A percentile compares a stretch with the other conserved stretches of the same genome.
Conservation (phyloP, 495 filamentous ascomycete genomes). For the Pyrenopolyporus hunteri region DNA sequence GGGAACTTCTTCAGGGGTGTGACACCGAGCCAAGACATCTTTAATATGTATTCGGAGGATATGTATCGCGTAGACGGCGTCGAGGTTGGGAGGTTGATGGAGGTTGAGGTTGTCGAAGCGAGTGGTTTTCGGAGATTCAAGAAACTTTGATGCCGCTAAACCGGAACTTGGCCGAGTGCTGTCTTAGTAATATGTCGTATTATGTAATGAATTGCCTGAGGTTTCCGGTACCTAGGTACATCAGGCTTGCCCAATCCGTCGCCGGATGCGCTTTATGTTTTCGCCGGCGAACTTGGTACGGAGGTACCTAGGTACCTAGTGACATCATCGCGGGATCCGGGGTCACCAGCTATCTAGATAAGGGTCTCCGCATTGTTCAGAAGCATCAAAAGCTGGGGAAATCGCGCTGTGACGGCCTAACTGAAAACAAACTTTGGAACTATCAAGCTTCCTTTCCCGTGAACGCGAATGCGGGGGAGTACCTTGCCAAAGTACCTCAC, state of each 20-base stretch:
- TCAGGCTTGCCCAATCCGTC: not conserved
- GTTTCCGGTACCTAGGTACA: not conserved
- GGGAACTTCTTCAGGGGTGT: constrained; percentile 84
- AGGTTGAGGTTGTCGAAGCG: constrained; percentile 37
- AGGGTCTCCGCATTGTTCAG: constrained; percentile 17
- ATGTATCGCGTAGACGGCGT: constrained; percentile 30
- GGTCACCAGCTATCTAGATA: not conserved
- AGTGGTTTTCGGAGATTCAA: constrained; percentile 52
- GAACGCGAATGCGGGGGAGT: constrained; percentile 31
- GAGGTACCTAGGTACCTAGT: no score
- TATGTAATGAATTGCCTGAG: constrained; percentile 1
- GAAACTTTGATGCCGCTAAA: constrained; percentile 27
- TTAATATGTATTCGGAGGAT: constrained; percentile 48
- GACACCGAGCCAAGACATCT: constrained; percentile 76
- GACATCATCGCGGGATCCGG: constrained; percentile 31
- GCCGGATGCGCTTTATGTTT: constrained; percentile 12
- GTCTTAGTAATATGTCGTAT: constrained; percentile 1
- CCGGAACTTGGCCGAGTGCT: constrained; percentile 11
- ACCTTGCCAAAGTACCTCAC: constrained; percentile 8
- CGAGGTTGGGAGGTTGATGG: constrained; percentile 30
- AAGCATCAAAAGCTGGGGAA: constrained; percentile 35
- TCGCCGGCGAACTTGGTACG: constrained; percentile 9
- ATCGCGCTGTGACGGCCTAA: no score
- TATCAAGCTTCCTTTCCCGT: constrained; percentile 2
- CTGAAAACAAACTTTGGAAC: constrained; percentile 6